Percentiles rank a stretch among this genome's conserved stretches.
Conservation (phyloP, 2,329 filamentous ascomycete genomes). For the Tolypocladium cylindrosporum region DNA sequence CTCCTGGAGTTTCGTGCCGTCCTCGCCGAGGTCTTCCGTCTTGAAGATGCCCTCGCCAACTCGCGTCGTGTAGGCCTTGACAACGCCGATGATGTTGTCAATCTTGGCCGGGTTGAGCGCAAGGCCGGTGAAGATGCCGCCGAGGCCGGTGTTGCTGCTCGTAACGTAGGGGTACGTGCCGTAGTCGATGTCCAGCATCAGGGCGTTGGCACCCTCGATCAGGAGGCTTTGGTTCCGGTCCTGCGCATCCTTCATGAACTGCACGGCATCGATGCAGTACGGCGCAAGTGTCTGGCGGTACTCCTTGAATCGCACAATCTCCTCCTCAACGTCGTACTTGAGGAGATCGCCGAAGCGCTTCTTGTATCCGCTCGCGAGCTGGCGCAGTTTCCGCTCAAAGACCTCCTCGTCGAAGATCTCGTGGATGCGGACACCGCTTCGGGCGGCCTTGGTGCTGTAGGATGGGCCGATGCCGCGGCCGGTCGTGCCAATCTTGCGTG, state of each 20-base stretch:
- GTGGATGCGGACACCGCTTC: conserved; percentile 56
- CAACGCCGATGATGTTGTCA: conserved; percentile 50
- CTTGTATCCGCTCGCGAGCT: conserved; percentile 48
- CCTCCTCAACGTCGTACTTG: conserved; percentile 57
- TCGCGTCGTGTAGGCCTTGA: conserved; percentile 33
- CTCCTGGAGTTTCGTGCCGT: conserved; percentile 36
- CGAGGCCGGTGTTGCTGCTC: conserved; percentile 15
- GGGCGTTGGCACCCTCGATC: conserved; percentile 51
- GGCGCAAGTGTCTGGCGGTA: conserved; percentile 47
- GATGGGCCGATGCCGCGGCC: conserved; percentile 17
- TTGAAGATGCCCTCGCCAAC: conserved; percentile 8
- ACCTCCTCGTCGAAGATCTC: conserved; percentile 57
- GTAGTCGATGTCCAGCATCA: conserved; percentile 59
- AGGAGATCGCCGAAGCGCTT: conserved; percentile 60
- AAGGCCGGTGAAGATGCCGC: conserved; percentile 15
- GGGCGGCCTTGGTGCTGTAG: conserved; percentile 16
- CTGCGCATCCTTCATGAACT: conserved; percentile 53
- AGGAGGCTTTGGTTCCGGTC: conserved; percentile 49
- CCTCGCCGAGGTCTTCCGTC: conserved; percentile 7
- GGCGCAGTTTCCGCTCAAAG: conserved; percentile 57
- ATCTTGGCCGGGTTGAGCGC: conserved; percentile 42
- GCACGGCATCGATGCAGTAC: conserved; percentile 58
- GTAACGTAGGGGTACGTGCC: conserved; percentile 21
- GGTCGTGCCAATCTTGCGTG: conserved; percentile 24
- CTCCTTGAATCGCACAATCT: conserved; percentile 51